A percentile compares a stretch with the other conserved stretches of the same genome.
Conservation (phyloP, 2,329 filamentous ascomycete species). For the Trichophyton verrucosum region DNA sequence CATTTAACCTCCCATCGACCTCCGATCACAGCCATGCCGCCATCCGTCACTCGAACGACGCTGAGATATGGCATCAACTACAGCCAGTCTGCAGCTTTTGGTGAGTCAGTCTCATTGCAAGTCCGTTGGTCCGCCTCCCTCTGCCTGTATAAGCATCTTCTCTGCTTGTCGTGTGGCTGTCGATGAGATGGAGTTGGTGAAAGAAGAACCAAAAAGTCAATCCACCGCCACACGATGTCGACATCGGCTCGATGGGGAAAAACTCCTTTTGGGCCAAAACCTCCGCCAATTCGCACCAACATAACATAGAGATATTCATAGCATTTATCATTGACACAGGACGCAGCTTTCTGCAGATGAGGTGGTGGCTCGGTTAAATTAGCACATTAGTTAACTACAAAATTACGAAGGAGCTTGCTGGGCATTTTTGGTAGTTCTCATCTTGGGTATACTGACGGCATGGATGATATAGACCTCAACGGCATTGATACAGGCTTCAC, state of each 20-base stretch:
- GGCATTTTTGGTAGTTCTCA: neutral
- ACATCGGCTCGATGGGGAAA: neutral
- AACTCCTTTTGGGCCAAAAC: neutral
- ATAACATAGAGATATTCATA: neutral
- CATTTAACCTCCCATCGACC: neutral
- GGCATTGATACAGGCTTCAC: neutral
- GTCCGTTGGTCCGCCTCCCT: neutral
- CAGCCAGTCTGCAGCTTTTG: neutral
- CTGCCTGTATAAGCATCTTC: neutral
- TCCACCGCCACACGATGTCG: constrained; percentile 5
- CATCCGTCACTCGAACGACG: neutral
- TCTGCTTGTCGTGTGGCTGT: neutral
- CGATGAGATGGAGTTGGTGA: neutral
- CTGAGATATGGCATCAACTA: constrained; percentile 4
- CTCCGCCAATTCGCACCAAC: neutral
- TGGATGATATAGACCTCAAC: neutral
- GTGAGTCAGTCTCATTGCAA: neutral
- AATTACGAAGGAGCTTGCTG: neutral
- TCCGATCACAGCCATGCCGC: neutral
- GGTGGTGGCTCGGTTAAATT: neutral
- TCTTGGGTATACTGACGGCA: neutral
- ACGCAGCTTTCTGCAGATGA: neutral
- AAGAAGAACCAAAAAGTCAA: neutral
- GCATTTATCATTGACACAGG: neutral
- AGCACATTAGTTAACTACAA: neutral